Base-by-base conservation (phyloP, 148 eudicot species). In the Cornus controversa region DNA sequence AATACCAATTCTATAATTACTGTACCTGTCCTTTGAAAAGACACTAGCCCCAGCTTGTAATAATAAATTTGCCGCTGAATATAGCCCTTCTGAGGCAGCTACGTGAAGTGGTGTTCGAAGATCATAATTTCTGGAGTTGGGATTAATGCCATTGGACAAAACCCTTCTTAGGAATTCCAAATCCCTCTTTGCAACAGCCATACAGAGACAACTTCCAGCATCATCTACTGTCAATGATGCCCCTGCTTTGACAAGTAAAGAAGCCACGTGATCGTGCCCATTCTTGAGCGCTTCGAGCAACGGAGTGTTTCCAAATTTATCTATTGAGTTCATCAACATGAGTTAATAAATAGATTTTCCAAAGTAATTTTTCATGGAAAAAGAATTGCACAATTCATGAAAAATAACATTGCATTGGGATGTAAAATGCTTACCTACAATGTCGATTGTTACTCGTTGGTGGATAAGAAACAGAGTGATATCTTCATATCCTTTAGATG, bases 41-140 rank as follows among this genome's bases (percentile, higher is more conserved):
- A 86, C 84, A 70, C 86, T 86, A n/a, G 89, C 89, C 36, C 89
- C 86, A 23, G 82, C 75, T 67, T 86, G 71, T 27, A 86, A 73
- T 23, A 86, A 86, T 27, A 80, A 57, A 25, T 53, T 37, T 50
- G 78, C 78, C 54, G 67, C 67, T 26, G 40, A 6, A 73, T 71
- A 78, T 50, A 76, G 70, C 4, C 89, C 89, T 78, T 86, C 78
- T 15, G 89, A 70, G n/a, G 89, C 80, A 71, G 89, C 86, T 47
- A 86, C 4, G 72, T 86, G 89, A 10, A 86, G 83, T 54, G 89
- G 89, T 22, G 89, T 86, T 66, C 85, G 66, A 28, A 68, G 80
- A 28, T 86, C 85, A 65, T 80, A 86, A 58, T 80, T 77, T 73
- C 65, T 80, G 62, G 86, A 86, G 70, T 86, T 86, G 5, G 89